A percentile compares a stretch with the other conserved stretches of the same genome.
phyloP scores from a whole-genome alignment of 2,329 filamentous ascomycete species.

The Reticulascus tulasneorum region DNA sequence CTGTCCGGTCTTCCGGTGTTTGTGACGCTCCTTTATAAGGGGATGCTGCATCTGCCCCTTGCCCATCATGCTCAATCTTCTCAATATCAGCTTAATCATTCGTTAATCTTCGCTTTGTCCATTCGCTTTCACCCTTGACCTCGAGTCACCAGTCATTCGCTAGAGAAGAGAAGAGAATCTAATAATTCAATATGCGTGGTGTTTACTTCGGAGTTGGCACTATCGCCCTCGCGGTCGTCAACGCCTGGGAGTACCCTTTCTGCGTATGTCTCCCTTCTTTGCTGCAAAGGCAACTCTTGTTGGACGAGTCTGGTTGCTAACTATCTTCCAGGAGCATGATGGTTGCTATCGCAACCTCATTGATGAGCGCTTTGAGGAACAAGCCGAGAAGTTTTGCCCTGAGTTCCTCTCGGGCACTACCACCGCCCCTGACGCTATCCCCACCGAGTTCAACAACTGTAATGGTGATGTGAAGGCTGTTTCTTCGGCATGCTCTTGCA shows the following conservation, averaged over 20 bases:
- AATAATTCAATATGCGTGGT: slow-evolving; percentile 27
- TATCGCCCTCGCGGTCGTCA: slow-evolving; percentile 24
- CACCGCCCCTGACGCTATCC: slow-evolving; percentile 22
- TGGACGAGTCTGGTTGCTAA: background rate
- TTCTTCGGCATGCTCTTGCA: slow-evolving; percentile 33
- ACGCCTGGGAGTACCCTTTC: slow-evolving; percentile 23
- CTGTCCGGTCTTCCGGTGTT: too few relatives aligned
- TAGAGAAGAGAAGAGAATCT: too few relatives aligned
- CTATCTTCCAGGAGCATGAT: slow-evolving; percentile 17
- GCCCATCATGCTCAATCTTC: too few relatives aligned
- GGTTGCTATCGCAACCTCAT: slow-evolving; percentile 33
- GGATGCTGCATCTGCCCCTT: too few relatives aligned
- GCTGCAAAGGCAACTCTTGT: too few relatives aligned
- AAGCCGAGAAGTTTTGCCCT: slow-evolving; percentile 27
- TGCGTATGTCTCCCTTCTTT: slow-evolving; percentile 15
- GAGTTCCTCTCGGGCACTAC: slow-evolving; percentile 25
- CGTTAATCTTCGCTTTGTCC: too few relatives aligned
- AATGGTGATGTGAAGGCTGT: slow-evolving; percentile 12
- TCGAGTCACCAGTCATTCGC: too few relatives aligned
- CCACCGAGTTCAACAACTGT: slow-evolving; percentile 28
- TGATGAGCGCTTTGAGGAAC: slow-evolving; percentile 24
- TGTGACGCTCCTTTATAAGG: too few relatives aligned
- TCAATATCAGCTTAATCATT: too few relatives aligned
- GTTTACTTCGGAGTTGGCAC: slow-evolving; percentile 23
- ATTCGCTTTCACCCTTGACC: too few relatives aligned